A percentile compares a stretch with the other conserved stretches of the same genome.
These are phyloP conservation scores for Pleurotus djamor DNA, from an alignment of 768 basidiomycete species.

Conservation along the genomic window DNA sequence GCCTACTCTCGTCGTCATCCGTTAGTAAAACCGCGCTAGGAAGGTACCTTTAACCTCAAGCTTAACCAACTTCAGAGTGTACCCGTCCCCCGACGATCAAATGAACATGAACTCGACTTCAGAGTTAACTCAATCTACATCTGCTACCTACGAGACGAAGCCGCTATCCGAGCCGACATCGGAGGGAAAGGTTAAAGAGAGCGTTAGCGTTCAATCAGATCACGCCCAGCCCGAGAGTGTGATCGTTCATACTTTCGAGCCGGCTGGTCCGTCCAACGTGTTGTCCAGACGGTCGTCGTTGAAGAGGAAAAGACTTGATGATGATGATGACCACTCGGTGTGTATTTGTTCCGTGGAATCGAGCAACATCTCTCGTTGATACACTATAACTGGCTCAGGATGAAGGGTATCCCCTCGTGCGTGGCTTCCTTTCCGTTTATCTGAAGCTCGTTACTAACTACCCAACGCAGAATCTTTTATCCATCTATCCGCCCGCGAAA, in stretches of 20 bases:
- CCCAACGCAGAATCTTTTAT: conserved; percentile 37
- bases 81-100: not conserved
- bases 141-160: not conserved
- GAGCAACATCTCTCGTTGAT: not conserved
- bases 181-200: conserved; percentile 4
- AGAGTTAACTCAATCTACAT: not conserved
- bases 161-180: not conserved
- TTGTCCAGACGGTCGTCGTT: conserved; percentile 11
- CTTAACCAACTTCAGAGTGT: conserved; percentile 2
- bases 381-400: conserved; percentile 17
- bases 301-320: conserved; percentile 27
- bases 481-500: conserved; percentile 41
- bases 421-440: conserved; percentile 6
- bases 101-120: not conserved
- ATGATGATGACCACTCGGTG: conserved; percentile 14
- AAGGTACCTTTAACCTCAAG: conserved; percentile 2
- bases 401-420: conserved; percentile 43
- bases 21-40: conserved; percentile 19
- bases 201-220: not conserved
- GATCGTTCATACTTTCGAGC: not conserved
- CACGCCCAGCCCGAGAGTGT: not conserved
- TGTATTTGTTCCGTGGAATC: conserved; percentile 5
- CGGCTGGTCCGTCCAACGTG: not conserved
- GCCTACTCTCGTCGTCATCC: conserved; percentile 45
- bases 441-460: not conserved